These are phyloP conservation scores for Irpex sp. DNA, from an alignment of 1,284 basidiomycete genomes.

Conservation along the genomic window DNA sequence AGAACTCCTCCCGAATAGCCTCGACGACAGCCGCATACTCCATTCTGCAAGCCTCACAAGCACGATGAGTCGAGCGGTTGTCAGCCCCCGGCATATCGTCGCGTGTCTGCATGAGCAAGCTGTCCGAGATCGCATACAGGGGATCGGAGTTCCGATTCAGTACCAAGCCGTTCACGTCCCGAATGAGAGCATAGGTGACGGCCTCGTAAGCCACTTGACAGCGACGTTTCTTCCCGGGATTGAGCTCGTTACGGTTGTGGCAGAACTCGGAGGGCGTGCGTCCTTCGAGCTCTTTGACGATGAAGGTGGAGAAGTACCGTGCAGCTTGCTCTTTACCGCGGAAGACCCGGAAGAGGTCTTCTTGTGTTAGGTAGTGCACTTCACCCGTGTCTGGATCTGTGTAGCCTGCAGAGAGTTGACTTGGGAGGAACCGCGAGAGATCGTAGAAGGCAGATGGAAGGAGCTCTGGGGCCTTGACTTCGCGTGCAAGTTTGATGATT, in stretches of 20 bases:
- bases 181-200: constrained; percentile 63
- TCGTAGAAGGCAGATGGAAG: constrained; percentile 49
- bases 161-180: constrained; percentile 63
- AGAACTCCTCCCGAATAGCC: constrained; percentile 53
- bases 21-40: constrained; percentile 56
- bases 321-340: constrained; percentile 64
- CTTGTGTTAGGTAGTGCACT: constrained; percentile 35
- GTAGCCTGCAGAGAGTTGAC: constrained; percentile 33
- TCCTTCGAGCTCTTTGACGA: constrained; percentile 64
- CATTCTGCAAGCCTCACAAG: constrained; percentile 59
- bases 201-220: constrained; percentile 68
- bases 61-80: constrained; percentile 37
- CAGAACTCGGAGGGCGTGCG: constrained; percentile 46
- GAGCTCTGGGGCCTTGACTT: constrained; percentile 30
- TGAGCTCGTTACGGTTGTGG: constrained; percentile 39
- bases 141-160: constrained; percentile 63
- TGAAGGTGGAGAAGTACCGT: constrained; percentile 67
- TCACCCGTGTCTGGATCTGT: constrained; percentile 21
- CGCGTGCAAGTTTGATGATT: constrained; percentile 39
- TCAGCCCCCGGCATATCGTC: constrained; percentile 39
- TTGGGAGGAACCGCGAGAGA: constrained; percentile 42
- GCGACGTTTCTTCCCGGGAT: constrained; percentile 38
- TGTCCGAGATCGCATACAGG: constrained; percentile 60
- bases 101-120: constrained; percentile 55
- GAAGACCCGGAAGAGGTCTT: constrained; percentile 52